phyloP scores from a whole-genome alignment of 1,284 basidiomycete species.

The Neonothopanus nambi region DNA sequence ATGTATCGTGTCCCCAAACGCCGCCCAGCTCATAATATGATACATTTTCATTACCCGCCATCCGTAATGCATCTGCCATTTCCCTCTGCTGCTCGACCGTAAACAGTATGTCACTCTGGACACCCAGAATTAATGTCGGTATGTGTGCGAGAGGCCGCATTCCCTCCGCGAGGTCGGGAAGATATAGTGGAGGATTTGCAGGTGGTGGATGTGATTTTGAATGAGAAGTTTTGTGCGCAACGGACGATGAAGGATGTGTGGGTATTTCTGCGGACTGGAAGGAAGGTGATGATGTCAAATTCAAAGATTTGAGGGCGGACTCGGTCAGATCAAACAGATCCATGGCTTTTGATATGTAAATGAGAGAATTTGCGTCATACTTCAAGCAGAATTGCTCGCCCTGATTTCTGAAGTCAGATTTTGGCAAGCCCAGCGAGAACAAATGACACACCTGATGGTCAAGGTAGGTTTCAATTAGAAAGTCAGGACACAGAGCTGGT shows the following conservation, averaged over 20 bases:
- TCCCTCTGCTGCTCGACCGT: conserved; percentile 98
- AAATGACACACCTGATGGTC: conserved; percentile 80
- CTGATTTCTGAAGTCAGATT: conserved; percentile 32
- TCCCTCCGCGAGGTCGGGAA: conserved; percentile 83
- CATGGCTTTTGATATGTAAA: conserved; percentile 99
- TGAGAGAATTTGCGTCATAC: conserved; percentile 98
- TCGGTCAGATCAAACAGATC: conserved; percentile 96
- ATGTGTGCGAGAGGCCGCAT: conserved; percentile 76
- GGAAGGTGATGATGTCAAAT: conserved; percentile 41
- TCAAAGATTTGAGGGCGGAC: conserved; percentile 73
- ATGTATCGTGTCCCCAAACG: conserved; percentile 98
- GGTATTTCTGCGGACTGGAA: conserved; percentile 24
- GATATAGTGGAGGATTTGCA: conserved; percentile 69
- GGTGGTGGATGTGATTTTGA: conserved; percentile 74
- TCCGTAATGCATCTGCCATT: conserved; percentile 87
- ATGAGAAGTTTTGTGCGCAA: conserved; percentile 46
- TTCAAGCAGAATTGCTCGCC: conserved; percentile 97
- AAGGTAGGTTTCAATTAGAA: conserved; percentile 97
- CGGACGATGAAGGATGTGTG: conserved; percentile 26
- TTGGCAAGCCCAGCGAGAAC: neutral
- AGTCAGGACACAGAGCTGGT: conserved; percentile 92
- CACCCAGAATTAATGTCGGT: conserved; percentile 88
- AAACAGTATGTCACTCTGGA: conserved; percentile 96
- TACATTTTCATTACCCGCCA: conserved; percentile 86
- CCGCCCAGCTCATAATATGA: conserved; percentile 98